Percentiles rank a stretch among this genome's conserved stretches.
These are phyloP conservation scores for Macrolepiota dolichaula DNA, from an alignment of 768 basidiomycete genomes.

Conservation along the genomic window DNA sequence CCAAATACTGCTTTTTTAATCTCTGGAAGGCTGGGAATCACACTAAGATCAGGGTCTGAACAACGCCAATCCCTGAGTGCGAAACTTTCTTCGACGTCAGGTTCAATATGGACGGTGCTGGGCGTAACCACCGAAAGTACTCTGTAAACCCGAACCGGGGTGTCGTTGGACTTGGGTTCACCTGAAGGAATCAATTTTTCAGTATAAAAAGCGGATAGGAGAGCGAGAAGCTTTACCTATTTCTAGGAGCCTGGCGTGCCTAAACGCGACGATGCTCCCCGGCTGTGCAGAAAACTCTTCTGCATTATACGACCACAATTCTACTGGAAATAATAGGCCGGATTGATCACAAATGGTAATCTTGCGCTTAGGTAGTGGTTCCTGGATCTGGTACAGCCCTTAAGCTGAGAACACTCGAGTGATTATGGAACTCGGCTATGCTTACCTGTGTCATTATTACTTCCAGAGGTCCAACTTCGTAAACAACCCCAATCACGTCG, in stretches of 20 bases:
- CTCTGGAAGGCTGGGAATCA: neutral
- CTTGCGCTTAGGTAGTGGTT: conserved; percentile 68
- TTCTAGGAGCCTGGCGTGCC: conserved; percentile 89
- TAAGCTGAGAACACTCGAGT: neutral
- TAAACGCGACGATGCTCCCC: conserved; percentile 84
- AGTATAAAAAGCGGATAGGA: conserved; percentile 7
- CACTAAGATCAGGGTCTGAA: conserved; percentile 18
- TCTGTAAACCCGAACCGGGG: neutral
- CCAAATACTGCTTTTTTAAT: neutral
- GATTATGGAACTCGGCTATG: neutral
- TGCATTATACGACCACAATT: conserved; percentile 95
- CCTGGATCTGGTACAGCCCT: neutral
- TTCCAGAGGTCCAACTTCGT: conserved; percentile 78
- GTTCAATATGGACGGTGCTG: conserved; percentile 78
- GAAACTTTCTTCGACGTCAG: conserved; percentile 88
- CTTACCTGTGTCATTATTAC: conserved; percentile 59
- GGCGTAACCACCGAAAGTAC: conserved; percentile 74
- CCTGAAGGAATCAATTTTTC: conserved; percentile 42
- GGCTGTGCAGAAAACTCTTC: conserved; percentile 62
- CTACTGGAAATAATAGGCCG: conserved; percentile 72
- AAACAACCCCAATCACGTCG: conserved; percentile 89
- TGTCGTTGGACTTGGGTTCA: conserved; percentile 37
- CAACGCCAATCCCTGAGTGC: conserved; percentile 90
- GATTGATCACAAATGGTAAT: conserved; percentile 84
- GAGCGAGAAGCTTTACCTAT: conserved; percentile 37